A percentile compares a stretch with the other conserved stretches of the same genome.
Evolutionary conservation across 2,329 filamentous ascomycete species (phyloP).

Genomic region (Phaeosphaeria sp.): DNA sequence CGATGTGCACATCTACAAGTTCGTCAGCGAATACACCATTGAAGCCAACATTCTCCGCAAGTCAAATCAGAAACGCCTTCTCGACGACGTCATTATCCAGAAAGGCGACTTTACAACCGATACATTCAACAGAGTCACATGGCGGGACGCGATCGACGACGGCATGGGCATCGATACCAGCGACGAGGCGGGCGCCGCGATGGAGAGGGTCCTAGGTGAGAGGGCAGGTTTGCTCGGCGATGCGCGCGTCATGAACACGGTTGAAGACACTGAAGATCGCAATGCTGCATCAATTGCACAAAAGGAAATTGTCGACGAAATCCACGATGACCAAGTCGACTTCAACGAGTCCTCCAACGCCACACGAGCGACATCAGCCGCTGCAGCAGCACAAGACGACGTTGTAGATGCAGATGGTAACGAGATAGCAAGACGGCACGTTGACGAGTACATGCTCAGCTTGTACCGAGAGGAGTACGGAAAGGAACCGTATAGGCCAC

Average conservation of each 20-base stretch:
- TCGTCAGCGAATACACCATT: constrained; percentile 72
- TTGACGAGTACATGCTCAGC: constrained; percentile 46
- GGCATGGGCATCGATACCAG: constrained; percentile 46
- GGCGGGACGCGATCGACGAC: constrained; percentile 70
- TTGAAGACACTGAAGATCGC: constrained; percentile 91
- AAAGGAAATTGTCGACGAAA: constrained; percentile 76
- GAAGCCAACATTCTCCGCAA: constrained; percentile 98
- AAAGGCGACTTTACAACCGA: constrained; percentile 98
- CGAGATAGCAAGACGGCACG: constrained; percentile 31
- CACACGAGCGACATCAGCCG: constrained; percentile 32
- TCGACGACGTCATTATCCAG: constrained; percentile 98
- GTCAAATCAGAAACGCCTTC: constrained; percentile 94
- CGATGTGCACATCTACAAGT: constrained; percentile 93
- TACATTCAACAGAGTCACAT: constrained; percentile 81
- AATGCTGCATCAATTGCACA: constrained; percentile 85
- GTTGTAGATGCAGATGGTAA: constrained; percentile 22
- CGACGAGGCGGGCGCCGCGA: constrained; percentile 78
- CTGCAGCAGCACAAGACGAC: constrained; percentile 20
- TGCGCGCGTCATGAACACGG: constrained; percentile 79
- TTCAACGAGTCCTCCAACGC: constrained; percentile 42
- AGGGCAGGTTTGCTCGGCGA: constrained; percentile 63
- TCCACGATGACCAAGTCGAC: constrained; percentile 53
- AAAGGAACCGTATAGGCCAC: constrained; percentile 40
- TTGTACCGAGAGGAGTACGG: constrained; percentile 40
- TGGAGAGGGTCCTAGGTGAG: constrained; percentile 81